These are phyloP conservation scores for Ophiocordyceps polyrhachis-furcata DNA, from an alignment of 2,329 filamentous ascomycete genomes.

Conservation along the genomic window DNA sequence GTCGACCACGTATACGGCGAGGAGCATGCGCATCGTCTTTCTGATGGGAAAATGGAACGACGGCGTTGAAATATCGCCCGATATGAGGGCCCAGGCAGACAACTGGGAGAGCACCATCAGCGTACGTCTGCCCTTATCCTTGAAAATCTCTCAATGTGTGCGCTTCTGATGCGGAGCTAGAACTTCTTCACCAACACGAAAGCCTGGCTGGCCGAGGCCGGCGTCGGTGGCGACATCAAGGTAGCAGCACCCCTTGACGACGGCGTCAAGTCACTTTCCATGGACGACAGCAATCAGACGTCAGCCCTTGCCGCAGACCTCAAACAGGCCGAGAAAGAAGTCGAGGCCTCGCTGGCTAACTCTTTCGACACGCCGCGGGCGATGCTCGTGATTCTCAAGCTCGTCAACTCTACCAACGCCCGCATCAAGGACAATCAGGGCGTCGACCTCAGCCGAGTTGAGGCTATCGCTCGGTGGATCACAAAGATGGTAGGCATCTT, in stretches of 20 bases:
- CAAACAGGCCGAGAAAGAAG: slow-evolving; percentile 34
- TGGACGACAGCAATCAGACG: slow-evolving; percentile 13
- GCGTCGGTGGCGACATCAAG: slow-evolving; percentile 15
- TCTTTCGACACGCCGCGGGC: slow-evolving; percentile 74
- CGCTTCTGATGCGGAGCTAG: slow-evolving; percentile 13
- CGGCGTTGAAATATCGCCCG: slow-evolving; percentile 75
- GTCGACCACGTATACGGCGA: slow-evolving; percentile 48
- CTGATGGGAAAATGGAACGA: slow-evolving; percentile 80
- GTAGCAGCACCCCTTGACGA: slow-evolving; percentile 19
- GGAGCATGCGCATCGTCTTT: slow-evolving; percentile 71
- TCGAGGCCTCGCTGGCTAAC: slow-evolving; percentile 47
- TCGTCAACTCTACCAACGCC: slow-evolving; percentile 63
- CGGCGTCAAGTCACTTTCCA: slow-evolving; percentile 19
- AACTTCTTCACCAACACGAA: slow-evolving; percentile 42
- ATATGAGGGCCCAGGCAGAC: slow-evolving; percentile 55
- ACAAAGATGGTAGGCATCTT: slow-evolving; percentile 73
- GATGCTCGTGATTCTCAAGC: slow-evolving; percentile 58
- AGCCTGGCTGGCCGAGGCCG: slow-evolving; percentile 30
- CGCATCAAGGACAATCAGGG: slow-evolving; percentile 29
- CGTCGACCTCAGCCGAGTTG: slow-evolving; percentile 26
- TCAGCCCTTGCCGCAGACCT: slow-evolving; percentile 21
- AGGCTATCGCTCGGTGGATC: slow-evolving; percentile 53
- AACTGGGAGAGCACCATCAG: slow-evolving; percentile 68
- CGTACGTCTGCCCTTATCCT: slow-evolving; percentile 15
- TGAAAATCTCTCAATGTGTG: background rate